Percentiles rank a stretch among this genome's conserved stretches.
Conservation (phyloP, 805 yeast species). For the Ogataea parapolymorpha region DNA sequence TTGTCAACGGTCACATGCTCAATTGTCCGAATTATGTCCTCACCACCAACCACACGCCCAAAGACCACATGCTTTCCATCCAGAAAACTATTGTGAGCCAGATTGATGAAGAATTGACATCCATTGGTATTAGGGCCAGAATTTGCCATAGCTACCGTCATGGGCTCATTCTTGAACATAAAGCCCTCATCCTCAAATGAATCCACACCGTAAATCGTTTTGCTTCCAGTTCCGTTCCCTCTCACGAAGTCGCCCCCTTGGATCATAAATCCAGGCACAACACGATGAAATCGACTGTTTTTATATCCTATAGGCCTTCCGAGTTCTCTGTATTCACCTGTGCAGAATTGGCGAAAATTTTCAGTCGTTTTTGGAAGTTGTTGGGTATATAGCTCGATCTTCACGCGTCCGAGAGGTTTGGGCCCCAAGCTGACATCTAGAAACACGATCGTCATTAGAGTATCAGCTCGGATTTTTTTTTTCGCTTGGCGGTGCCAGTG, state of each 20-base stretch:
- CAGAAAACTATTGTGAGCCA: slow-evolving; percentile 34
- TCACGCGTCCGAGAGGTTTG: slow-evolving; percentile 40
- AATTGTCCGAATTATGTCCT: slow-evolving; percentile 31
- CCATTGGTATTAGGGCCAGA: slow-evolving; percentile 46
- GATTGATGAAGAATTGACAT: slow-evolving; percentile 43
- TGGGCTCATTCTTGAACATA: slow-evolving; percentile 29
- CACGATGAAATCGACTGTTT: slow-evolving; percentile 35
- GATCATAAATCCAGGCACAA: slow-evolving; percentile 42
- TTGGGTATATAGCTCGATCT: slow-evolving; percentile 40
- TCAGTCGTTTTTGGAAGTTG: slow-evolving; percentile 45
- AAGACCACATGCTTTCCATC: slow-evolving; percentile 50
- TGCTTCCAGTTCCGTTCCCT: slow-evolving; percentile 44
- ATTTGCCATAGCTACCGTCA: slow-evolving; percentile 38
- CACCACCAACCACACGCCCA: slow-evolving; percentile 46
- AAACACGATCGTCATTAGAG: slow-evolving; percentile 9
- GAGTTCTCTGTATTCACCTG: slow-evolving; percentile 42
- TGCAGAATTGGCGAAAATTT: slow-evolving; percentile 51
- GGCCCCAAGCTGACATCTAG: slow-evolving; percentile 33
- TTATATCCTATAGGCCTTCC: slow-evolving; percentile 45
- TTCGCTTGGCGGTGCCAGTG: slow-evolving; percentile 5
- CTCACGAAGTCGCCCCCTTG: slow-evolving; percentile 34
- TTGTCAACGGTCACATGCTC: slow-evolving; percentile 23
- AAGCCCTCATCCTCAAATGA: slow-evolving; percentile 46
- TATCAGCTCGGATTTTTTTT: background rate
- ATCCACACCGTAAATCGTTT: slow-evolving; percentile 38